These are phyloP conservation scores for Ramularia endophylla DNA, from an alignment of 2,329 filamentous ascomycete species.

Conservation along the genomic window DNA sequence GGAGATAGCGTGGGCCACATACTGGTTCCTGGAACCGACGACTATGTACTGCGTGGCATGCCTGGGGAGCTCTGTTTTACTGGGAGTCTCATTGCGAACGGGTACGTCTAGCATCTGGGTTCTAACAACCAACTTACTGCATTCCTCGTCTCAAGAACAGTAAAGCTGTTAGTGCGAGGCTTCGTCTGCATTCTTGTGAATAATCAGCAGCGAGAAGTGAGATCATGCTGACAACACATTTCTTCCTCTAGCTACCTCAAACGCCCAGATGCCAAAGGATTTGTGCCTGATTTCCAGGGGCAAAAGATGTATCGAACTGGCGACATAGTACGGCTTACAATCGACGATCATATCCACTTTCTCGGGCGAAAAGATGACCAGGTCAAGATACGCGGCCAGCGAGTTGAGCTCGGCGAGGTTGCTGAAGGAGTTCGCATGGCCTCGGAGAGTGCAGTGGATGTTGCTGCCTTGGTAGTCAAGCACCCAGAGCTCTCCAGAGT, in stretches of 20 bases:
- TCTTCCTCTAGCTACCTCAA: slow-evolving; percentile 5
- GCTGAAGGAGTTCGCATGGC: slow-evolving; percentile 11
- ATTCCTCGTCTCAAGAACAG: no score
- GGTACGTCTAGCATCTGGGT: slow-evolving; percentile 9
- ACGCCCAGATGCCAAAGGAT: slow-evolving; percentile 14
- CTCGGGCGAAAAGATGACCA: slow-evolving; percentile 20
- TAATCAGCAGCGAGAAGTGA: no score
- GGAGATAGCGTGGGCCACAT: slow-evolving; percentile 15
- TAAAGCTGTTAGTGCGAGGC: no score
- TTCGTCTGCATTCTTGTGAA: slow-evolving; percentile 6
- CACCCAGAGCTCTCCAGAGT: slow-evolving; percentile 11
- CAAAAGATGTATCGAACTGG: slow-evolving; percentile 17
- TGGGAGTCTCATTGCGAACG: slow-evolving; percentile 15
- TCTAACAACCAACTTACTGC: no score
- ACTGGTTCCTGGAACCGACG: slow-evolving; percentile 9
- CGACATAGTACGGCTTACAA: slow-evolving; percentile 18
- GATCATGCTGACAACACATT: neutral
- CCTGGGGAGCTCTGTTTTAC: slow-evolving; percentile 16
- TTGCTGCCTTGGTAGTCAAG: slow-evolving; percentile 9
- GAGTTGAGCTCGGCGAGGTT: slow-evolving; percentile 21
- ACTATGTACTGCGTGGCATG: slow-evolving; percentile 11
- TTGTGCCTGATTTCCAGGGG: slow-evolving; percentile 8
- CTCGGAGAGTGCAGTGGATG: slow-evolving; percentile 6
- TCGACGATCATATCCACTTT: slow-evolving; percentile 16
- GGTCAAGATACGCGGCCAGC: slow-evolving; percentile 20